These are phyloP conservation scores for Suillus luteus DNA, from an alignment of 768 basidiomycete species.

Conservation along the genomic window DNA sequence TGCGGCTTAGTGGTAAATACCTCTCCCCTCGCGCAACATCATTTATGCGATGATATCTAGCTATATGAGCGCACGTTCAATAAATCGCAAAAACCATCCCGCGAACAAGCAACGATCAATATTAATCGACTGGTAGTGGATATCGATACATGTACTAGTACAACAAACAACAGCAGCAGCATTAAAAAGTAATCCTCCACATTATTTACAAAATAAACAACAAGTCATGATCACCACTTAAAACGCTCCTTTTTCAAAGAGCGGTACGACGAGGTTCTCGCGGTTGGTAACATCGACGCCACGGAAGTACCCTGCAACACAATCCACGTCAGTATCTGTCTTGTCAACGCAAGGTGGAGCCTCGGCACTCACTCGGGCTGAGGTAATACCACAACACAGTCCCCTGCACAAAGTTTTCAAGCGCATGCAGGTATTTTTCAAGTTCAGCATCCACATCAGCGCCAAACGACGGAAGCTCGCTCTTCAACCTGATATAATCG, in stretches of 20 bases:
- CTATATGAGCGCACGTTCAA: not conserved
- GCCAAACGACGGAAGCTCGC: constrained; percentile 37
- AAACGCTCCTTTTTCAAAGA: constrained; percentile 31
- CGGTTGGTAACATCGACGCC: constrained; percentile 36
- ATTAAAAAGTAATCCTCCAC: constrained; percentile 14
- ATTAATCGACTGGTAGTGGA: not conserved
- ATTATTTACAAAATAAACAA: constrained; percentile 25
- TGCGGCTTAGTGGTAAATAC: too few species aligned
- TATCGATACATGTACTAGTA: constrained; percentile 11
- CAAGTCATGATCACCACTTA: constrained; percentile 18
- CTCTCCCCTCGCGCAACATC: too few species aligned
- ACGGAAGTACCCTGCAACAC: constrained; percentile 34
- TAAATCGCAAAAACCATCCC: too few species aligned
- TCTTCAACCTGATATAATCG: constrained; percentile 36
- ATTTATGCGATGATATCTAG: too few species aligned
- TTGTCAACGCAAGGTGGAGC: constrained; percentile 2
- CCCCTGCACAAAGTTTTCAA: constrained; percentile 42
- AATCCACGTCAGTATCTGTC: constrained; percentile 14
- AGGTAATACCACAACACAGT: constrained; percentile 43
- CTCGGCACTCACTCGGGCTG: constrained; percentile 35
- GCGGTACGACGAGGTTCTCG: constrained; percentile 29
- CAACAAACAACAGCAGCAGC: constrained; percentile 16
- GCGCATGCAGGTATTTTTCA: constrained; percentile 33
- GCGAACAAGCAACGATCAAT: too few species aligned
- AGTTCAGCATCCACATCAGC: constrained; percentile 37